Evolutionary conservation across 768 basidiomycete species (phyloP).

Genomic region (Mycena polygramma): DNA sequence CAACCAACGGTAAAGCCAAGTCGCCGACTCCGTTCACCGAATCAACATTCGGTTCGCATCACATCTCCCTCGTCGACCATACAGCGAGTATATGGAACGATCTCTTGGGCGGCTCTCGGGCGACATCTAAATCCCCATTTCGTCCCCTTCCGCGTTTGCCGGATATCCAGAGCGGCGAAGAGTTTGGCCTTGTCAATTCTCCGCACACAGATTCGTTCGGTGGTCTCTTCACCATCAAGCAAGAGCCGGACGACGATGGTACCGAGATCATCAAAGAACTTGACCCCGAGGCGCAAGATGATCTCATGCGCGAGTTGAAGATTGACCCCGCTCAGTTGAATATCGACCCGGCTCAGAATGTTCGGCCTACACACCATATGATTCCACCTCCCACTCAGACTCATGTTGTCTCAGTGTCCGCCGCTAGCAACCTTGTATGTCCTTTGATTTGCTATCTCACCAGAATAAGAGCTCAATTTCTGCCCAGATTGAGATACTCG

Average conservation of each 20-base stretch:
- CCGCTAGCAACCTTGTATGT: not conserved
- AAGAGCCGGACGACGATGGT: not conserved
- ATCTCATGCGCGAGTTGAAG: not conserved
- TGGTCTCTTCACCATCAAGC: constrained; percentile 1
- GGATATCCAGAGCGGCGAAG: not conserved
- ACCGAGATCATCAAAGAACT: not conserved
- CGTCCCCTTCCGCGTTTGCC: not conserved
- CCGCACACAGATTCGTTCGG: not conserved
- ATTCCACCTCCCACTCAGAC: no score
- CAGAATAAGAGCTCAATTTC: no score
- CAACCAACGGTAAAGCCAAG: not conserved
- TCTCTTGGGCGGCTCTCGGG: not conserved
- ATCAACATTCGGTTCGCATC: not conserved
- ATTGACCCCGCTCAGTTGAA: not conserved
- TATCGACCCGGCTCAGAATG: no score
- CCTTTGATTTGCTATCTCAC: no score
- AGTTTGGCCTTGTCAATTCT: not conserved
- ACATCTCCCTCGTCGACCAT: not conserved
- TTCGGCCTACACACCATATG: not conserved
- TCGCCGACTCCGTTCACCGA: not conserved
- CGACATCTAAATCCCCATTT: not conserved
- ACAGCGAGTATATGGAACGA: not conserved
- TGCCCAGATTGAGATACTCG: no score
- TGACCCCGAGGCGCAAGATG: not conserved
- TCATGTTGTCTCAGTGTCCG: not conserved